Evolutionary conservation across 2,329 filamentous ascomycete genomes (phyloP).

Genomic region (Curvularia sp.): DNA sequence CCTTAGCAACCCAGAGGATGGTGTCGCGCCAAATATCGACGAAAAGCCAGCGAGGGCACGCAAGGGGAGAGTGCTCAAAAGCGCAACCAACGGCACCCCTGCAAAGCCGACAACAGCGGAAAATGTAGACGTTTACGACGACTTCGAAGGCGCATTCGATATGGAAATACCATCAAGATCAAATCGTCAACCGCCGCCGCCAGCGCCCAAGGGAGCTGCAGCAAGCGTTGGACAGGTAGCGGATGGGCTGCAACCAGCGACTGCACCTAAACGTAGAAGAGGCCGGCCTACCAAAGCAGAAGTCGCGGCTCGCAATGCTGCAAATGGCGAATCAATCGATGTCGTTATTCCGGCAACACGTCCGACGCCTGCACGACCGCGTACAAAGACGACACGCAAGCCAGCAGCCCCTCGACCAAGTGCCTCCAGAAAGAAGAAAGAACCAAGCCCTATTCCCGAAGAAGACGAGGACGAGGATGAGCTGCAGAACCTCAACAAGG

Average conservation of each 20-base stretch:
- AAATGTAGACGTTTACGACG: constrained; percentile 52
- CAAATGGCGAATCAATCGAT: constrained; percentile 19
- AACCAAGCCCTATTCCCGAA: constrained; percentile 12
- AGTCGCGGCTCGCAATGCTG: constrained; percentile 24
- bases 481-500: constrained; percentile 9
- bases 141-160: constrained; percentile 54
- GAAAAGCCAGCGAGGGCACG: constrained; percentile 20
- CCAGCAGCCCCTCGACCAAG: constrained; percentile 17
- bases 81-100: constrained; percentile 20
- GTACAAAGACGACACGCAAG: constrained; percentile 26
- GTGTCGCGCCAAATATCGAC: constrained; percentile 14
- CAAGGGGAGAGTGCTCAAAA: constrained; percentile 16
- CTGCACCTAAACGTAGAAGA: constrained; percentile 31
- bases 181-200: constrained; percentile 12
- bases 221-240: constrained; percentile 9
- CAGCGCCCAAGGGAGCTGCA: constrained; percentile 20
- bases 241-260: constrained; percentile 26
- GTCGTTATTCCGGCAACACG: constrained; percentile 25
- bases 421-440: constrained; percentile 22
- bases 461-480: constrained; percentile 18
- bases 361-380: constrained; percentile 15
- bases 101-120: constrained; percentile 18
- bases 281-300: constrained; percentile 26
- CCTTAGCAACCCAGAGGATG: constrained; percentile 22
- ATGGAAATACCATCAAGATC: constrained; percentile 24